phyloP scores from a whole-genome alignment of 495 filamentous ascomycete genomes.

The Aspergillus conjunctus region DNA sequence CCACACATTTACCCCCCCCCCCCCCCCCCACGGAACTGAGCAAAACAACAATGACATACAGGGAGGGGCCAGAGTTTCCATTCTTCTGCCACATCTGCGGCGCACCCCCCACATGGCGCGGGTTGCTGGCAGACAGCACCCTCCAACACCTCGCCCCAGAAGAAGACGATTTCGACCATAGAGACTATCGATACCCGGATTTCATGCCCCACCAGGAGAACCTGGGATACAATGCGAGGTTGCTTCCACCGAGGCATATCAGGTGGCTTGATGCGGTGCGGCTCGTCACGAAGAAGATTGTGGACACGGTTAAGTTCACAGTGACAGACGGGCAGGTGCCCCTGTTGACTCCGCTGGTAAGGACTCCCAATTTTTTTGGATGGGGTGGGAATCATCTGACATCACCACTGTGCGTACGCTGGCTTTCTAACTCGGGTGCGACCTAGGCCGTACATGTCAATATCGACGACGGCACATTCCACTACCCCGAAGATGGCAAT shows the following conservation, averaged over 20 bases:
- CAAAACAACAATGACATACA: neutral
- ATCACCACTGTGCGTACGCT: neutral
- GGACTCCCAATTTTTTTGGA: neutral
- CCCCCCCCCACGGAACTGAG: neutral
- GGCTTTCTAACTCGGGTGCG: neutral
- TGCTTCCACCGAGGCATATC: neutral
- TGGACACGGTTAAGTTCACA: neutral
- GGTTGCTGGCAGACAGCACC: conserved; percentile 1
- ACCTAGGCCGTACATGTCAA: conserved; percentile 2
- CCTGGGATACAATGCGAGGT: neutral
- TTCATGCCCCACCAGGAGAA: neutral
- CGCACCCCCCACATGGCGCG: conserved; percentile 9
- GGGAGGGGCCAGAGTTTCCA: conserved; percentile 6
- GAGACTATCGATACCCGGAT: neutral
- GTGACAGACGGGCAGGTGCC: neutral
- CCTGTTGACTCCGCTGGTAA: conserved; percentile 1
- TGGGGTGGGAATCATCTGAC: neutral
- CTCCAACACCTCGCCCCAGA: neutral
- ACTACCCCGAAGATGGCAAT: neutral
- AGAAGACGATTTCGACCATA: conserved; percentile 4
- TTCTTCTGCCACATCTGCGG: conserved; percentile 11
- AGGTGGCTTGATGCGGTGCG: conserved; percentile 1
- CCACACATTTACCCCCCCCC: neutral
- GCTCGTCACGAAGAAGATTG: conserved; percentile 1
- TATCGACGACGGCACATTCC: neutral